Conservation (phyloP, 495 filamentous ascomycete species). For the Cercophora samala region DNA sequence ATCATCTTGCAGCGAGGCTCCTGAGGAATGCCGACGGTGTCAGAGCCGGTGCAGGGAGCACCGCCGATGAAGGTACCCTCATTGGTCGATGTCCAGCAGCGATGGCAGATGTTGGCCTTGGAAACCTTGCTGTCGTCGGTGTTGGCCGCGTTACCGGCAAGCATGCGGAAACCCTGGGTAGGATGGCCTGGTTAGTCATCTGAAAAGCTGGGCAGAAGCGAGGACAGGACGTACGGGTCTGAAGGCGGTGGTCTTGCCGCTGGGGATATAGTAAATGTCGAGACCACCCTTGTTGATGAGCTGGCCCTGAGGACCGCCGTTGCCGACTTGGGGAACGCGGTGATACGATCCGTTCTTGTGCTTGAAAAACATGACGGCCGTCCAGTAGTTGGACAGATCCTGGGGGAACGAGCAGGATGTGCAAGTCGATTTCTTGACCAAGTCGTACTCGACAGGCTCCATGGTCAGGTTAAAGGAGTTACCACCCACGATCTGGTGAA, state of each 20-base stretch:
- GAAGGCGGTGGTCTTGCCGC: conserved; percentile 48
- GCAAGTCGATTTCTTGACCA: conserved; percentile 59
- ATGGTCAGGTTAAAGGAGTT: conserved; percentile 71
- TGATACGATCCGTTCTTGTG: conserved; percentile 69
- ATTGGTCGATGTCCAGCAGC: conserved; percentile 51
- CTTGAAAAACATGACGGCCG: conserved; percentile 60
- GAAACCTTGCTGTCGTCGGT: conserved; percentile 47
- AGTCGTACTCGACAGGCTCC: conserved; percentile 51
- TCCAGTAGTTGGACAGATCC: conserved; percentile 80
- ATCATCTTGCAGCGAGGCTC: conserved; percentile 53
- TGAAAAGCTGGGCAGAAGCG: conserved; percentile 15
- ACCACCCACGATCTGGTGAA: conserved; percentile 53
- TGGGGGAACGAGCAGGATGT: conserved; percentile 65
- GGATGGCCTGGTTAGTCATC: conserved; percentile 41
- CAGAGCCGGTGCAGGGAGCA: conserved; percentile 45
- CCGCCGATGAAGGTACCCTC: conserved; percentile 47
- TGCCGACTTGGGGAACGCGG: conserved; percentile 61
- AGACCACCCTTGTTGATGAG: conserved; percentile 65
- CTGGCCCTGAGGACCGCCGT: conserved; percentile 56
- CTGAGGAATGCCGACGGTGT: conserved; percentile 56
- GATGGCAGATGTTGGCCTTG: conserved; percentile 54
- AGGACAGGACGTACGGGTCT: conserved; percentile 48
- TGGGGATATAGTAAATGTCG: conserved; percentile 43
- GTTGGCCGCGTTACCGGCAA: conserved; percentile 49
- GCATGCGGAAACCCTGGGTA: conserved; percentile 57